Percentiles rank a stretch among this genome's conserved stretches.
phyloP scores from a whole-genome alignment of 208 protist species.

The Wallacemonas sp. region DNA sequence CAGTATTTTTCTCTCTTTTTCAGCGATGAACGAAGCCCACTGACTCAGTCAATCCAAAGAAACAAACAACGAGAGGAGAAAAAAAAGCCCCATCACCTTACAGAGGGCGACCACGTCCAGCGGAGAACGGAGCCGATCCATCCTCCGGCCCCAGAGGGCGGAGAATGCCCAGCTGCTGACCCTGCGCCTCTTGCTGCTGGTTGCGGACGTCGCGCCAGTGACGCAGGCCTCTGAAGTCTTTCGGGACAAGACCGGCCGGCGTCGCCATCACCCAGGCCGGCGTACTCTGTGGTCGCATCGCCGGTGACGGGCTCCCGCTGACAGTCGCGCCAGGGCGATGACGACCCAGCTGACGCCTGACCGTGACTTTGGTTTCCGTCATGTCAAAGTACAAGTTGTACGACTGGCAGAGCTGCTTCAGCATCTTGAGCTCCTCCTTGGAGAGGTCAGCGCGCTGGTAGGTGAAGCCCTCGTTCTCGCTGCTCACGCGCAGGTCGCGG shows the following conservation, averaged over 20 bases:
- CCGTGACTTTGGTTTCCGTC: constrained; percentile 58
- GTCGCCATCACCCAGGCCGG: constrained; percentile 50
- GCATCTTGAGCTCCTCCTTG: constrained; percentile 68
- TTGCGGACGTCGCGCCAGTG: constrained; percentile 74
- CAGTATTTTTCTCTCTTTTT: too few relatives aligned
- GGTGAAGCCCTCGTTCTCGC: constrained; percentile 75
- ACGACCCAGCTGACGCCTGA: constrained; percentile 50
- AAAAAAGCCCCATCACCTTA: constrained; percentile 12
- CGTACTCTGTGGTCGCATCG: constrained; percentile 39
- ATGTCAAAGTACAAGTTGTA: constrained; percentile 71
- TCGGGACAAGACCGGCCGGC: constrained; percentile 51
- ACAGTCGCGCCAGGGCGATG: neutral
- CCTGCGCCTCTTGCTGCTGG: constrained; percentile 18
- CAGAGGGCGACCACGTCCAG: constrained; percentile 60
- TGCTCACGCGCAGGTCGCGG: constrained; percentile 75
- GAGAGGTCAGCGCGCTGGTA: constrained; percentile 53
- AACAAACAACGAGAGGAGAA: too few relatives aligned
- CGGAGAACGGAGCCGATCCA: constrained; percentile 49
- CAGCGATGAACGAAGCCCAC: too few relatives aligned
- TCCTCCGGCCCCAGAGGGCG: constrained; percentile 62
- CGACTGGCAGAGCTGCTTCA: constrained; percentile 80
- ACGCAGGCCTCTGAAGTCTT: constrained; percentile 78
- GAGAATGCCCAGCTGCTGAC: constrained; percentile 37
- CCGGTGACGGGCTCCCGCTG: constrained; percentile 63
- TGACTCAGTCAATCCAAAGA: too few relatives aligned